Evolutionary conservation across 2,329 filamentous ascomycete species (phyloP), one percentile per base, ranked within the genome.

Genomic region (Cladosporium sp.): DNA sequence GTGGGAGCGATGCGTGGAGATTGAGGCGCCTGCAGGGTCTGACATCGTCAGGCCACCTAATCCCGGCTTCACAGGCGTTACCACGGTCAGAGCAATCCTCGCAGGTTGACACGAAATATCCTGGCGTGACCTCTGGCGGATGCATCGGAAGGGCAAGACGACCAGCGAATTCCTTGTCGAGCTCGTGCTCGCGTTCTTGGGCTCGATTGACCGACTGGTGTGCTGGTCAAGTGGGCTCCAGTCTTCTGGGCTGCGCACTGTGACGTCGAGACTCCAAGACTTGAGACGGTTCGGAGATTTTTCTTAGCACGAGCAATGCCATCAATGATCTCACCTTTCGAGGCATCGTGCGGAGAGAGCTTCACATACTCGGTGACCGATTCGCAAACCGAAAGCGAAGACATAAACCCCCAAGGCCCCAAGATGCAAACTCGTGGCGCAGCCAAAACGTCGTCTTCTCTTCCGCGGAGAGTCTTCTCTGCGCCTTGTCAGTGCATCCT

Each of bases 11-110:
- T 36, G 47, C 51, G 52, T 55, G 52, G 52, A 55, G 52, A 55
- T 55, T 32, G 52, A 55, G 52, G 52, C 52, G 52, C 26, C 52
- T 55, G 52, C 52, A 55, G 52, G 52, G 52, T 55, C 52, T 55
- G 52, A 21, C 10, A 55, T 55, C 52, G 52, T 55, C 52, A 55
- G 52, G 52, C 52, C 52, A 55, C 32, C 52, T 34, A 12, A 47
- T 47, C 41, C 41, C 41, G 41, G 41, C n/a, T 24, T 47, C 41
- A 47, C n/a, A 21, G 14, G 7, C 41, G 41, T 24, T 47, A 47
- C n/a, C 41, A 47, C n/a, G 41, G n/a, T 21, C 8, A 21, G 41
- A 47, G 41, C 21, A 12, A 47, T 47, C 41, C 41, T 47, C 41
- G 41, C n/a, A 21, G 4, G n/a, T 24, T 2, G 8, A 47, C 41